A percentile compares a stretch with the other conserved stretches of the same genome.
These are phyloP conservation scores for Phyllosticta citrichinensis DNA, from an alignment of 2,329 filamentous ascomycete genomes.

Conservation along the genomic window DNA sequence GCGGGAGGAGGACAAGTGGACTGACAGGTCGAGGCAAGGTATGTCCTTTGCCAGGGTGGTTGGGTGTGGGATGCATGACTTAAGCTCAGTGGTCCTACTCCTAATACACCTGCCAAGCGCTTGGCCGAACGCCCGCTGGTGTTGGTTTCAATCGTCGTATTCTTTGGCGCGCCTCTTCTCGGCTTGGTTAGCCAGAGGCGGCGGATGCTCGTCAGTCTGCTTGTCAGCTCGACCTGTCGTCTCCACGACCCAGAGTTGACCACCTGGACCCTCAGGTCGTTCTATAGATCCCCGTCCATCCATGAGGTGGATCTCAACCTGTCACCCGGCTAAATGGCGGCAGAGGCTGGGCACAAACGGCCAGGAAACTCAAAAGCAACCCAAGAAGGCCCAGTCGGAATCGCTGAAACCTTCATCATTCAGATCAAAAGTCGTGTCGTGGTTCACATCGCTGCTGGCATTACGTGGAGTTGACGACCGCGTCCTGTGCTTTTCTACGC, in stretches of 20 bases:
- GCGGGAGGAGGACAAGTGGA: neutral
- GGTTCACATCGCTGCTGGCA: neutral
- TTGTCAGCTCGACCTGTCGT: too few relatives aligned
- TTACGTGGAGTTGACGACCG: neutral
- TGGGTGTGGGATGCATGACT: neutral
- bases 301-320: neutral
- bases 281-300: neutral
- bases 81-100: neutral
- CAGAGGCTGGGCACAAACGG: neutral
- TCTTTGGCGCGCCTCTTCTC: too few relatives aligned
- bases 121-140: neutral
- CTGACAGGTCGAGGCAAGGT: neutral
- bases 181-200: too few relatives aligned
- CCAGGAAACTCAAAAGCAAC: neutral
- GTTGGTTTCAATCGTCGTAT: neutral
- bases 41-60: neutral
- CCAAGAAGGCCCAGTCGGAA: neutral
- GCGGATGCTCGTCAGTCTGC: too few relatives aligned
- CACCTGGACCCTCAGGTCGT: too few relatives aligned
- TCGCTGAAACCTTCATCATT: neutral
- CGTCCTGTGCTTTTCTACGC: neutral
- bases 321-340: neutral
- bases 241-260: too few relatives aligned
- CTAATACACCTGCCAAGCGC: neutral
- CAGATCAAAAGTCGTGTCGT: neutral